Percentiles rank a stretch among this genome's conserved stretches.
These are phyloP conservation scores for Pilobolus umbonatus DNA, from an alignment of 192 early-diverging fungal genomes.

Conservation along the genomic window DNA sequence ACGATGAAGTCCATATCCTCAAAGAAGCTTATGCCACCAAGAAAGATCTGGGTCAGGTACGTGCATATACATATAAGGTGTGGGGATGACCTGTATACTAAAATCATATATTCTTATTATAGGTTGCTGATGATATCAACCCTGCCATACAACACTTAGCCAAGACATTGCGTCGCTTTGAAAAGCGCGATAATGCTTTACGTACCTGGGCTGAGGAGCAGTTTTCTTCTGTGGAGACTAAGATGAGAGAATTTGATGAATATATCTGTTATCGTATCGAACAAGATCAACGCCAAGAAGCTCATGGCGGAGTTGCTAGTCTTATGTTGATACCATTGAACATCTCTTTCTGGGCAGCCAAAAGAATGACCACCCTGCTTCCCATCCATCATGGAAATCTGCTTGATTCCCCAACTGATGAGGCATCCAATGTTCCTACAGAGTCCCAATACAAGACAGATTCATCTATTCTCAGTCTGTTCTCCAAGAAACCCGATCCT, in stretches of 20 bases:
- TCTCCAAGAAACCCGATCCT: neutral
- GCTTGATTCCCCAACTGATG: neutral
- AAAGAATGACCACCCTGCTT: constrained; percentile 21
- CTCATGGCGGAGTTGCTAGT: constrained; percentile 24
- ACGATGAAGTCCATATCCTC: constrained; percentile 44
- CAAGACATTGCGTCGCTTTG: constrained; percentile 47
- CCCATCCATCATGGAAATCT: constrained; percentile 21
- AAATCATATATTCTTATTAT: too few relatives aligned
- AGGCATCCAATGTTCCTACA: neutral
- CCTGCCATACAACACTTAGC: constrained; percentile 50
- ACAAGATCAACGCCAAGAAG: constrained; percentile 42
- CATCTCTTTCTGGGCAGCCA: constrained; percentile 35
- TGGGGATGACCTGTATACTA: neutral
- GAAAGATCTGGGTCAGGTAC: constrained; percentile 45
- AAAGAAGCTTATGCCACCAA: constrained; percentile 53
- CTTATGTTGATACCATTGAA: constrained; percentile 51
- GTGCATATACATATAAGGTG: constrained; percentile 13
- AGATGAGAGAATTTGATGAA: constrained; percentile 51
- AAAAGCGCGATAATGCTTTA: constrained; percentile 50
- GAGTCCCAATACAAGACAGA: neutral
- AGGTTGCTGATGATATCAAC: constrained; percentile 40
- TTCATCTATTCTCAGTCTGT: neutral
- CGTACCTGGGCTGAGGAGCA: constrained; percentile 49
- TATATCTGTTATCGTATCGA: constrained; percentile 47
- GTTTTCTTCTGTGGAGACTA: constrained; percentile 45